Evolutionary conservation across 2,329 filamentous ascomycete species (phyloP).

Genomic region (Graphiopsis chlorocephala): DNA sequence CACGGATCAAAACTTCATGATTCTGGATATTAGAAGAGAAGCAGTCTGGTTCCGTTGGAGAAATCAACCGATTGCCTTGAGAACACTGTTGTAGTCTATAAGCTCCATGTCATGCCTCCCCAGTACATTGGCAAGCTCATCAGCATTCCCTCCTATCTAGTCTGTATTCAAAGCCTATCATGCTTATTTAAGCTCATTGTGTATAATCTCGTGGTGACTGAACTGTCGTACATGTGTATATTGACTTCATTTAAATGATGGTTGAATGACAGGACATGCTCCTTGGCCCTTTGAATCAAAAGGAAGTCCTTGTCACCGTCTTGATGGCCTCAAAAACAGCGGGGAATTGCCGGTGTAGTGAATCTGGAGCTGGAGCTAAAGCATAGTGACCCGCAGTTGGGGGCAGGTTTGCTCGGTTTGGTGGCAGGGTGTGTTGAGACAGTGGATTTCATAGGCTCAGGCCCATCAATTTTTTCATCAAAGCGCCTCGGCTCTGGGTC

Average conservation of each 20-base stretch:
- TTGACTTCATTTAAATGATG: background rate
- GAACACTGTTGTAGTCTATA: background rate
- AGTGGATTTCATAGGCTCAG: background rate
- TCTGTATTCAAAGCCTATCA: background rate
- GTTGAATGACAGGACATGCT: background rate
- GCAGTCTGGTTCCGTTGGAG: background rate
- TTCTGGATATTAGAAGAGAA: background rate
- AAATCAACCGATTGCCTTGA: background rate
- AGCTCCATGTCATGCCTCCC: background rate
- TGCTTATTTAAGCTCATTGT: background rate
- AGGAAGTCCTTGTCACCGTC: background rate
- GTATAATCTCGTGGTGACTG: background rate
- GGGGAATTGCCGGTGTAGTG: background rate
- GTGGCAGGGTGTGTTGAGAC: background rate
- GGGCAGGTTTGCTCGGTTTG: background rate
- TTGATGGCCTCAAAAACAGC: background rate
- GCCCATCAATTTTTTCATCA: background rate
- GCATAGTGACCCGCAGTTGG: background rate
- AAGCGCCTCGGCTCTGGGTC: background rate
- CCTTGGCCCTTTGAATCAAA: background rate
- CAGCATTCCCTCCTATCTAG: background rate
- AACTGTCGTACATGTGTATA: background rate
- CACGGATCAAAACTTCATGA: background rate
- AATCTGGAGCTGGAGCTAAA: background rate
- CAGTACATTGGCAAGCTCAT: background rate